Percentiles rank a stretch among this genome's conserved stretches.
Evolutionary conservation across 2,329 filamentous ascomycete species (phyloP).

Genomic region (Cercospora sojina): DNA sequence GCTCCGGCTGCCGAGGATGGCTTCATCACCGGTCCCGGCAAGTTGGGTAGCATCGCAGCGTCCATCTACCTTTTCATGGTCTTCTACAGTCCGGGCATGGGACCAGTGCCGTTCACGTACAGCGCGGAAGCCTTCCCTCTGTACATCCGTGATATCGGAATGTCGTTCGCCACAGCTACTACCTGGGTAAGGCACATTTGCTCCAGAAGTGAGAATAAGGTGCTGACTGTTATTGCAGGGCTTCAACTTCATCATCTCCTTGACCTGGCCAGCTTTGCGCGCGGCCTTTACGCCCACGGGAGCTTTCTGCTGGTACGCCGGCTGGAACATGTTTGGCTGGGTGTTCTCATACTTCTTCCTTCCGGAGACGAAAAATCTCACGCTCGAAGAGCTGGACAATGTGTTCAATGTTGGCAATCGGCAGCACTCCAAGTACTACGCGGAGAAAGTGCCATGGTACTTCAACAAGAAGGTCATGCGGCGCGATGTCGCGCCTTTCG

Average conservation of each 20-base stretch:
- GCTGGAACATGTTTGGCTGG: slow-evolving; percentile 41
- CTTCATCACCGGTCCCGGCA: slow-evolving; percentile 24
- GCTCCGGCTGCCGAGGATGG: slow-evolving; percentile 5
- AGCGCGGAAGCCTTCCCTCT: slow-evolving; percentile 47
- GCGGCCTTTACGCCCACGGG: slow-evolving; percentile 52
- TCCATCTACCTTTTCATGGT: slow-evolving; percentile 39
- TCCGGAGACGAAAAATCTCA: slow-evolving; percentile 53
- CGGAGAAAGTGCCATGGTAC: slow-evolving; percentile 32
- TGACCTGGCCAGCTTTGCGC: slow-evolving; percentile 51
- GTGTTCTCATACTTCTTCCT: slow-evolving; percentile 30
- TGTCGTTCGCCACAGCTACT: slow-evolving; percentile 52
- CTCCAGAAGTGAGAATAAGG: background rate
- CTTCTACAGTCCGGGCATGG: slow-evolving; percentile 42
- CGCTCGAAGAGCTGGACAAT: slow-evolving; percentile 61
- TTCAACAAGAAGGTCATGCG: slow-evolving; percentile 26
- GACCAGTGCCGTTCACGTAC: slow-evolving; percentile 49
- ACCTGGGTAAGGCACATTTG: slow-evolving; percentile 46
- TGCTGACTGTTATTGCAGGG: slow-evolving; percentile 11
- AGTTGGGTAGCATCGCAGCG: slow-evolving; percentile 41
- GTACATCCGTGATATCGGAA: slow-evolving; percentile 42
- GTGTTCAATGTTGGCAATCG: slow-evolving; percentile 42
- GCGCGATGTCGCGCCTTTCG: slow-evolving; percentile 25
- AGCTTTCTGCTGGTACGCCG: slow-evolving; percentile 57
- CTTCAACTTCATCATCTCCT: slow-evolving; percentile 36
- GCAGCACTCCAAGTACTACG: slow-evolving; percentile 30